Evolutionary conservation across 2,329 filamentous ascomycete genomes (phyloP), one percentile per base, ranked within the genome.

Genomic region (Cladosporium phlei): DNA sequence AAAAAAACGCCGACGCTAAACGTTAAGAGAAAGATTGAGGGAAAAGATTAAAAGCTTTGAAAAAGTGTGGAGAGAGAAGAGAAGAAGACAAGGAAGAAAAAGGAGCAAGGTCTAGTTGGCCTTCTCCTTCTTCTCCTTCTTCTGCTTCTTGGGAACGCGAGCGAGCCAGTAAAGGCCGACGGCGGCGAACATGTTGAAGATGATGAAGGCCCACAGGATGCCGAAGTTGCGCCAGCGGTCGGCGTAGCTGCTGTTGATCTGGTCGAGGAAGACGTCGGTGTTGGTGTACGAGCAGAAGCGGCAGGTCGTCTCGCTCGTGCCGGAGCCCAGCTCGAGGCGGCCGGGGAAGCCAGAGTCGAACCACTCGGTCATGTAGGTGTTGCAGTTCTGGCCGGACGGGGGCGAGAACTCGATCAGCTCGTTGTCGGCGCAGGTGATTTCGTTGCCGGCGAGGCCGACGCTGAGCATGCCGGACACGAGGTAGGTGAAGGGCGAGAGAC

Each of bases 401-500:
- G 88, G 82, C 8, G 78, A 64, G 59, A 95, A 83, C n/a, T 68
- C 62, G 17, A 87, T 71, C 50, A 79, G 75, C 63, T 95, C 89
- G 60, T 85, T 86, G 5, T 63, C 53, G 0, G 85, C 79, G 64
- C 89, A 95, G 0, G 63, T 55, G 24, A 91, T 80, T 0, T 67
- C 38, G 0, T 79, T 79, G 57, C 85, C 82, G 30, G 85, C 85
- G 4, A 95, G 69, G 3, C 79, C 86, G 0, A 78, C 78, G 0
- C 83, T 76, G 0, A 91, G 65, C 69, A 95, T 81, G 17, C 82
- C 86, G 8, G 77, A 76, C 20, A 91, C 79, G 12, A 93, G 70
- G 63, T 95, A 95, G 0, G 85, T 90, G 57, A 95, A 86, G 0
- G 89, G 88, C 0, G 83, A 88, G 38, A 89, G 69, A 37, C 85